These are phyloP conservation scores for Centaurea solstitialis DNA, from an alignment of 129 eudicot genomes.

Conservation along the genomic window DNA sequence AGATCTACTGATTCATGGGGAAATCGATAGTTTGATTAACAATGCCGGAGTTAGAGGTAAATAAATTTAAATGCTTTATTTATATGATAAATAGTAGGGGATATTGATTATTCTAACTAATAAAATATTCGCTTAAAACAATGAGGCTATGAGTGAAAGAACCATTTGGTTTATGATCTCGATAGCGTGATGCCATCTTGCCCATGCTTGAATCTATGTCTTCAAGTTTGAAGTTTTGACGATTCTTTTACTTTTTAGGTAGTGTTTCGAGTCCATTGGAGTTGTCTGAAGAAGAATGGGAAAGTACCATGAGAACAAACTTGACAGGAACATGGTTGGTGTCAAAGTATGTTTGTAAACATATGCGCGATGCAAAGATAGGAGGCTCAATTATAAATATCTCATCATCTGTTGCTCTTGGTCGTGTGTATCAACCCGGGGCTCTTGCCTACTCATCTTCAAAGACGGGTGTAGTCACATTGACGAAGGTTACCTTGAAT, in stretches of 20 bases:
- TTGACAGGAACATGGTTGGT: conserved; percentile 58
- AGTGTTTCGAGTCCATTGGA: conserved; percentile 52
- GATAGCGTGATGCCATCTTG: no score
- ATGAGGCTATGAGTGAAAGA: no score
- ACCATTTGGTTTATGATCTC: no score
- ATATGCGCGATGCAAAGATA: conserved; percentile 67
- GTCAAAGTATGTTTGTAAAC: conserved; percentile 50
- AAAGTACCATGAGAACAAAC: conserved; percentile 51
- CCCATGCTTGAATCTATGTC: no score
- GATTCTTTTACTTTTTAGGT: conserved; percentile 32
- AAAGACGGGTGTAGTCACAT: conserved; percentile 53
- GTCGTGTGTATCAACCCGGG: conserved; percentile 75
- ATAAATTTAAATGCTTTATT: neutral
- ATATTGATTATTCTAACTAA: no score
- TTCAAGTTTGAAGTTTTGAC: no score
- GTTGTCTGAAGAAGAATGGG: conserved; percentile 70
- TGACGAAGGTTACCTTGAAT: conserved; percentile 38
- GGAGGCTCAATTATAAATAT: conserved; percentile 79
- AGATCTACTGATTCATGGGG: no score
- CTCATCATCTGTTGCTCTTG: conserved; percentile 68
- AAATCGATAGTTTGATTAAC: no score
- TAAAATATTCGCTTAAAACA: no score
- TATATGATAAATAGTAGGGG: no score
- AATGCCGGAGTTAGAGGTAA: conserved; percentile 68
- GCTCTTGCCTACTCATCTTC: conserved; percentile 61